A percentile compares a stretch with the other conserved stretches of the same genome.
Evolutionary conservation across 768 basidiomycete species (phyloP).

Genomic region (Kondoa subrosea): DNA sequence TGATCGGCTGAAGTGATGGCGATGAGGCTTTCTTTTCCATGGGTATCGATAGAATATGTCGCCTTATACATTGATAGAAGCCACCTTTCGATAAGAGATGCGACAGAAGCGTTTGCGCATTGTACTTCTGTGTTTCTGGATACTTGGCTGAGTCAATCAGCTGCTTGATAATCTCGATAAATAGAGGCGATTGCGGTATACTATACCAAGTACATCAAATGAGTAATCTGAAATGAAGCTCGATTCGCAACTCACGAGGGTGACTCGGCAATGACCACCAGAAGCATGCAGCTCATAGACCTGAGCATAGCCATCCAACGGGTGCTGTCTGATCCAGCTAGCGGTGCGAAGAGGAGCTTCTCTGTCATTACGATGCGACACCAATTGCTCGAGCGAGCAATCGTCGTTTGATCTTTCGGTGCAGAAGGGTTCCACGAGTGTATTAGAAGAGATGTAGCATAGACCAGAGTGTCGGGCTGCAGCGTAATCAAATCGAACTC

Average conservation of each 20-base stretch:
- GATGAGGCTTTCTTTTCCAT: slow-evolving; percentile 1
- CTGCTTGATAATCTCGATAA: slow-evolving; percentile 17
- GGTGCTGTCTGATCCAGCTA: too few relatives aligned
- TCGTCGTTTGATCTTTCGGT: background rate
- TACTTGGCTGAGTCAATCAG: slow-evolving; percentile 16
- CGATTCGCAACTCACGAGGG: background rate
- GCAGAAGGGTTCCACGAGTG: background rate
- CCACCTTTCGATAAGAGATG: slow-evolving; percentile 10
- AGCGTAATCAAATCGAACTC: background rate
- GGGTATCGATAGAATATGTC: slow-evolving; percentile 12
- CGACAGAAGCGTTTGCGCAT: background rate
- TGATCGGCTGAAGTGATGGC: slow-evolving; percentile 1
- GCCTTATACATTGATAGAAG: slow-evolving; percentile 6
- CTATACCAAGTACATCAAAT: background rate
- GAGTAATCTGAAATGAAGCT: background rate
- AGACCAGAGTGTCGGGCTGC: background rate
- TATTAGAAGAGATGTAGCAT: background rate
- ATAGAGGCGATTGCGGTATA: slow-evolving; percentile 12
- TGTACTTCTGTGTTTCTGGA: background rate
- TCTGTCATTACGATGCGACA: background rate
- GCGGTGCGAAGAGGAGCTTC: background rate
- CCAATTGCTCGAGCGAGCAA: background rate
- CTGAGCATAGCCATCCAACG: background rate
- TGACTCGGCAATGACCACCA: background rate
- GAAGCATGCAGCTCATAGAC: background rate